Conservation (phyloP, 2,329 filamentous ascomycete genomes). For the Teratosphaeria pseudoeucalypti region DNA sequence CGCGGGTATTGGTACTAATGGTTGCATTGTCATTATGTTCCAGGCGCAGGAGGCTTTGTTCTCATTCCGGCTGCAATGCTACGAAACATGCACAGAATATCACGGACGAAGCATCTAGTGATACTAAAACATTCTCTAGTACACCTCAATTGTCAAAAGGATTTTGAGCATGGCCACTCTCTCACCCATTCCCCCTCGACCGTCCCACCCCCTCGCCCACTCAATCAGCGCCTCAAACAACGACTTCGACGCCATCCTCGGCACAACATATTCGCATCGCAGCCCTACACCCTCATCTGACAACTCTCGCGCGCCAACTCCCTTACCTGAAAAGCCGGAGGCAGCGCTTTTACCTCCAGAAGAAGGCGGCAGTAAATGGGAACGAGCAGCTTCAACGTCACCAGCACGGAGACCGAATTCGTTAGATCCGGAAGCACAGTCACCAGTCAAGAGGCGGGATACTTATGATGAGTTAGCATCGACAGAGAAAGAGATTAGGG, state of each 20-base stretch:
- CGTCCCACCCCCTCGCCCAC: neutral
- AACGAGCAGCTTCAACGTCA: neutral
- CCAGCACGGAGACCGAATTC: neutral
- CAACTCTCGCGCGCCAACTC: neutral
- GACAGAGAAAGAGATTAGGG: neutral
- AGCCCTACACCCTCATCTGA: neutral
- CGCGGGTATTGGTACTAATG: neutral
- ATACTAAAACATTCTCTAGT: neutral
- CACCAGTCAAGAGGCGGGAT: neutral
- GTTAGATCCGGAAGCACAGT: neutral
- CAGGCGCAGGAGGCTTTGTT: neutral
- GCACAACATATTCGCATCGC: neutral
- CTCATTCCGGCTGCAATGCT: neutral
- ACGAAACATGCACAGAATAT: neutral
- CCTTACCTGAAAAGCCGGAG: neutral
- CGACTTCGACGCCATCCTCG: neutral
- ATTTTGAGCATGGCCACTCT: neutral
- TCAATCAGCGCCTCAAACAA: neutral
- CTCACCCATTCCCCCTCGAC: neutral
- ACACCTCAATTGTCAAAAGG: neutral
- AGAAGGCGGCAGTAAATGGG: neutral
- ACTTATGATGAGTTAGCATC: neutral
- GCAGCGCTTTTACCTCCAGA: neutral
- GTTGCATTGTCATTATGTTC: neutral
- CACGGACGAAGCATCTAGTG: neutral